phyloP scores from a whole-genome alignment of 2,329 filamentous ascomycete genomes.

The Ascochyta pisi region DNA sequence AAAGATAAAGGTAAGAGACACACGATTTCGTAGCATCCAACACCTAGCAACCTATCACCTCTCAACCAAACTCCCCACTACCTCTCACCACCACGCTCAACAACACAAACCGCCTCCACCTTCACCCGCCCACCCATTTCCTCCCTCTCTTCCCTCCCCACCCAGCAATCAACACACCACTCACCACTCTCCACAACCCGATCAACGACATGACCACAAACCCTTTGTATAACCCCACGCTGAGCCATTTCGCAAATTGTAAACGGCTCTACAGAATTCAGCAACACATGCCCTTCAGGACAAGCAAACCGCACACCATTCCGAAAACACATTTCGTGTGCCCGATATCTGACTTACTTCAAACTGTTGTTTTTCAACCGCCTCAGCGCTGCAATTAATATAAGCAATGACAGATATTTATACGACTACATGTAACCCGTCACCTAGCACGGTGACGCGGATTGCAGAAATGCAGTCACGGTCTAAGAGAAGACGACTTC shows the following conservation, averaged over 20 bases:
- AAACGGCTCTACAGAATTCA: slow-evolving; percentile 10
- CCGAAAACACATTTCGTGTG: slow-evolving; percentile 20
- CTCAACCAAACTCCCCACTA: no score
- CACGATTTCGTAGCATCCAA: no score
- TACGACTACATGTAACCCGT: background rate
- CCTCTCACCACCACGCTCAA: no score
- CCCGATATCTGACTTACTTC: no score
- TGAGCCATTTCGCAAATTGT: slow-evolving; percentile 20
- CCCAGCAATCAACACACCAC: slow-evolving; percentile 22
- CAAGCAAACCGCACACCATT: slow-evolving; percentile 20
- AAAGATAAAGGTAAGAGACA: no score
- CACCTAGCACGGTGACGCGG: no score
- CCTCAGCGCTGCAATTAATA: background rate
- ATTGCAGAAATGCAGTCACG: no score
- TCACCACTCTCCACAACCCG: slow-evolving; percentile 4
- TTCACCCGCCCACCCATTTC: slow-evolving; percentile 11
- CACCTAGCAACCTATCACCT: no score
- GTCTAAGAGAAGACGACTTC: no score
- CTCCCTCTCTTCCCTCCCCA: slow-evolving; percentile 4
- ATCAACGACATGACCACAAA: slow-evolving; percentile 11
- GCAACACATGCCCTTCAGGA: slow-evolving; percentile 2
- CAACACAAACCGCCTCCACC: no score
- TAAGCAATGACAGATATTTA: background rate
- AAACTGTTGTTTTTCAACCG: background rate
- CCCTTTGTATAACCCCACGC: slow-evolving; percentile 6